Evolutionary conservation across 495 filamentous ascomycete species (phyloP).

Genomic region (Hypoxylon fragiforme): DNA sequence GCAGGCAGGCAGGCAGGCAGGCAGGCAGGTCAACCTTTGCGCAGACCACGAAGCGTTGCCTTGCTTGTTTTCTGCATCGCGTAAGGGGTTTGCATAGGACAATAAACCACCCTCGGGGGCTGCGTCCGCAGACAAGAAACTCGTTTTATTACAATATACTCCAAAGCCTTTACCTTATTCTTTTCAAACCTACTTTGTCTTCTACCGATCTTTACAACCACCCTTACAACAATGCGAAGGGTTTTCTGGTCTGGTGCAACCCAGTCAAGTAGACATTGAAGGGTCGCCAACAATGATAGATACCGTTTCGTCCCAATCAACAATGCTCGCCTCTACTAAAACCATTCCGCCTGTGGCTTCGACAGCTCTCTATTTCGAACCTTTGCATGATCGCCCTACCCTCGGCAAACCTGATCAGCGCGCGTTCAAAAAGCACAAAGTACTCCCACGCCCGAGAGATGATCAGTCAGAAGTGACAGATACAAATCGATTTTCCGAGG

Average conservation of each 20-base stretch:
- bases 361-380: slow-evolving; percentile 38
- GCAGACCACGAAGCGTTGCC: slow-evolving; percentile 21
- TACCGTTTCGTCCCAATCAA: slow-evolving; percentile 18
- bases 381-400: slow-evolving; percentile 25
- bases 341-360: slow-evolving; percentile 31
- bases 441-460: slow-evolving; percentile 54
- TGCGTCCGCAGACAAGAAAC: slow-evolving; percentile 5
- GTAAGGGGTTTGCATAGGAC: slow-evolving; percentile 25
- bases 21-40: slow-evolving; percentile 12
- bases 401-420: slow-evolving; percentile 35
- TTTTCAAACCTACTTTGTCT: not conserved
- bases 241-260: slow-evolving; percentile 21
- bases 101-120: slow-evolving; percentile 6
- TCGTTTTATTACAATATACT: slow-evolving; percentile 5
- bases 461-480: slow-evolving; percentile 28
- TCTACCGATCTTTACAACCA: not conserved
- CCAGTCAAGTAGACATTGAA: slow-evolving; percentile 18
- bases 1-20: slow-evolving; percentile 1
- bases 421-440: slow-evolving; percentile 59
- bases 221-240: slow-evolving; percentile 25
- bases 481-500: slow-evolving; percentile 29
- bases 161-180: slow-evolving; percentile 4
- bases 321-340: slow-evolving; percentile 33
- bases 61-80: slow-evolving; percentile 25
- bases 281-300: slow-evolving; percentile 21